phyloP scores from a whole-genome alignment of 192 early-diverging fungal species.

The Entomortierella lignicola region DNA sequence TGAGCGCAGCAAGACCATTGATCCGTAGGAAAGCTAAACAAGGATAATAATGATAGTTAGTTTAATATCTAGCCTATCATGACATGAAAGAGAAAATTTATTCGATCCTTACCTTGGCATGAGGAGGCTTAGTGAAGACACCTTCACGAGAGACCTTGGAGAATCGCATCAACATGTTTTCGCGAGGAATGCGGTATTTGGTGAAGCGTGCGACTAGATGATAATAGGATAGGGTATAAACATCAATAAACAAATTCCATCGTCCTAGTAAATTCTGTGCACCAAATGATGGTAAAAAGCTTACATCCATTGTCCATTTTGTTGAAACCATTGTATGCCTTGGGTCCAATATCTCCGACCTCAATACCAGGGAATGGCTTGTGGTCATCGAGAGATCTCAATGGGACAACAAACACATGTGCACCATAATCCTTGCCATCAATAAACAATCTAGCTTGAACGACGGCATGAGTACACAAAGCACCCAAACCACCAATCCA shows the following conservation, averaged over 20 bases:
- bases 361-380: slow-evolving; percentile 67
- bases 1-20: slow-evolving; percentile 73
- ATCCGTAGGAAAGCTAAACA: slow-evolving; percentile 68
- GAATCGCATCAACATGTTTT: slow-evolving; percentile 70
- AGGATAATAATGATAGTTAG: neutral
- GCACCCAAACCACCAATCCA: slow-evolving; percentile 77
- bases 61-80: neutral
- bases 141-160: slow-evolving; percentile 67
- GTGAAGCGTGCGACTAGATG: slow-evolving; percentile 72
- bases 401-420: slow-evolving; percentile 74
- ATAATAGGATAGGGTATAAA: slow-evolving; percentile 22
- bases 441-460: slow-evolving; percentile 69
- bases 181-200: slow-evolving; percentile 73
- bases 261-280: too few relatives aligned
- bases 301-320: slow-evolving; percentile 62
- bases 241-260: slow-evolving; percentile 8
- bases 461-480: slow-evolving; percentile 75
- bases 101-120: slow-evolving; percentile 36
- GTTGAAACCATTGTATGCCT: slow-evolving; percentile 63
- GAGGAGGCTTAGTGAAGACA: slow-evolving; percentile 68
- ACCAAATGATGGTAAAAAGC: neutral
- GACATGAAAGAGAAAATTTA: neutral
- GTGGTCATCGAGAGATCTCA: slow-evolving; percentile 70
- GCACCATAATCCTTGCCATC: slow-evolving; percentile 70
- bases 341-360: slow-evolving; percentile 75